Conservation (phyloP, 768 basidiomycete species). For the Coprinopsis sp. region DNA sequence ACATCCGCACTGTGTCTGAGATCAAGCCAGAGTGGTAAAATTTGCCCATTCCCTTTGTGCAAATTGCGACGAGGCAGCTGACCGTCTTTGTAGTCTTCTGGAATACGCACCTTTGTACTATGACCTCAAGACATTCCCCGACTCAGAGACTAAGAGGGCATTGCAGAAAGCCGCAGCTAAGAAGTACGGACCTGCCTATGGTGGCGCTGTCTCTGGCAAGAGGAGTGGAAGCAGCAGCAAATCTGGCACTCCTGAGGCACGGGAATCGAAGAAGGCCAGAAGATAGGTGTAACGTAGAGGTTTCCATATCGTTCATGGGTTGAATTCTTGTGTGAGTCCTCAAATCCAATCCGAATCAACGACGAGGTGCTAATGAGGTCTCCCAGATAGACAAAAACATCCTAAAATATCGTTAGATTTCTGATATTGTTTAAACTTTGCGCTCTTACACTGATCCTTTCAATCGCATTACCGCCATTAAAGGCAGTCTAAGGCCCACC, state of each 20-base stretch:
- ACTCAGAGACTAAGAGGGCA: slow-evolving; percentile 67
- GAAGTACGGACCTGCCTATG: slow-evolving; percentile 36
- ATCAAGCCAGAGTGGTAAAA: slow-evolving; percentile 79
- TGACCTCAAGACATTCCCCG: slow-evolving; percentile 58
- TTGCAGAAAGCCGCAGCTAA: slow-evolving; percentile 54
- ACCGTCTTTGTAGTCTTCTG: slow-evolving; percentile 29
- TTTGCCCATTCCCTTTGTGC: not conserved
- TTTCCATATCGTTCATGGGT: not conserved
- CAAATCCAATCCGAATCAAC: no score
- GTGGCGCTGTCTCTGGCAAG: slow-evolving; percentile 17
- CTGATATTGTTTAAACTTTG: no score
- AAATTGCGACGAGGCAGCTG: not conserved
- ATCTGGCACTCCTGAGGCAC: slow-evolving; percentile 14
- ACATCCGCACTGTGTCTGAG: slow-evolving; percentile 89
- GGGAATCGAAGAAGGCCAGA: slow-evolving; percentile 31
- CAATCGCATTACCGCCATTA: no score
- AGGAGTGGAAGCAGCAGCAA: slow-evolving; percentile 14
- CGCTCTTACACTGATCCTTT: no score
- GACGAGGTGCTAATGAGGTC: no score
- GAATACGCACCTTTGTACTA: slow-evolving; percentile 54
- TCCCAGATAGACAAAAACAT: no score
- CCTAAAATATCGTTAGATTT: no score
- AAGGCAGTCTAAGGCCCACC: no score
- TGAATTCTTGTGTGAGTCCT: not conserved
- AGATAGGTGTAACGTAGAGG: slow-evolving; percentile 2